A percentile compares a stretch with the other conserved stretches of the same genome.
Conservation (phyloP, 2,329 filamentous ascomycete genomes). For the Drechslerella coelobrocha region DNA sequence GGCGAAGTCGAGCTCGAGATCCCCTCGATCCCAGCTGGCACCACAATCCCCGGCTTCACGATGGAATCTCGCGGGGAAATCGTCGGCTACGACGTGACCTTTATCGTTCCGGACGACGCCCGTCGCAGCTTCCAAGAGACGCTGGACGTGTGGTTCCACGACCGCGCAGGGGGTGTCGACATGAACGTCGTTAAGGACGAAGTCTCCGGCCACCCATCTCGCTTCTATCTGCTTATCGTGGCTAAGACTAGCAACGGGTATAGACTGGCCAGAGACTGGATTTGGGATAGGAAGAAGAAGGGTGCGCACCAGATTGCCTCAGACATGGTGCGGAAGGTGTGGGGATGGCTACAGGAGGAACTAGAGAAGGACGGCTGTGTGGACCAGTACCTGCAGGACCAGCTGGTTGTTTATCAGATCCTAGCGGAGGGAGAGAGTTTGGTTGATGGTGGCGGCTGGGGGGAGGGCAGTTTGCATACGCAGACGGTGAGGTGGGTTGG, state of each 20-base stretch:
- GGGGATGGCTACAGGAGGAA: conserved; percentile 57
- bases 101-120: conserved; percentile 61
- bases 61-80: conserved; percentile 57
- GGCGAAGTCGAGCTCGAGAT: conserved; percentile 63
- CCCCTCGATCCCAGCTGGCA: conserved; percentile 58
- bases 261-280: conserved; percentile 48
- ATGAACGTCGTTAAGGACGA: conserved; percentile 62
- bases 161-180: conserved; percentile 55
- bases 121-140: conserved; percentile 33
- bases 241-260: conserved; percentile 61
- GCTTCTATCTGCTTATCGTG: conserved; percentile 67
- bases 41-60: conserved; percentile 58
- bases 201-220: conserved; percentile 63
- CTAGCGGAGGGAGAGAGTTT: conserved; percentile 65
- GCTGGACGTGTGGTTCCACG: conserved; percentile 23
- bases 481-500: conserved; percentile 69
- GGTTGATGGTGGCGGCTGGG: conserved; percentile 54
- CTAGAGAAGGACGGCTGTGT: conserved; percentile 60
- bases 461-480: conserved; percentile 60
- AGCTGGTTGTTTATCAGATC: conserved; percentile 68
- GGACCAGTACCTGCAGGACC: conserved; percentile 68
- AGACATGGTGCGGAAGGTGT: conserved; percentile 45
- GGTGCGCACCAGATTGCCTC: conserved; percentile 25
- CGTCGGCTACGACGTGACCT: conserved; percentile 62
- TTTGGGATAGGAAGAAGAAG: conserved; percentile 47